Conservation (phyloP, 108 stramenopile genomes). For the Skeletonema grethae region DNA sequence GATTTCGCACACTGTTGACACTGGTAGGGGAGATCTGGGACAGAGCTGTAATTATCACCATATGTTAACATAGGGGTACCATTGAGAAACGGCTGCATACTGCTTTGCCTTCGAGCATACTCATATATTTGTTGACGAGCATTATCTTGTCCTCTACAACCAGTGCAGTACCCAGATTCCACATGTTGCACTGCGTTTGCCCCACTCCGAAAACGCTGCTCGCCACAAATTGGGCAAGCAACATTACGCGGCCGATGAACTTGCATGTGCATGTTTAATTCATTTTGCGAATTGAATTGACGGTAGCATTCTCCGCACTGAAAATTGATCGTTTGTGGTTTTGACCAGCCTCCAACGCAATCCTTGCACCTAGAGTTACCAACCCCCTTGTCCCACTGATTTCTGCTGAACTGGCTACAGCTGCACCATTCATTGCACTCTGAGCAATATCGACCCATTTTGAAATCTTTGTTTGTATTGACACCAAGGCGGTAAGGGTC, state of each 20-base stretch:
- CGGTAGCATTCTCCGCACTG: conserved; percentile 55
- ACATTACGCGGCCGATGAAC: conserved; percentile 72
- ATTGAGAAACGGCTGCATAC: conserved; percentile 54
- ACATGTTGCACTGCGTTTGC: conserved; percentile 81
- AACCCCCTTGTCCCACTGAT: conserved; percentile 68
- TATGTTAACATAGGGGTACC: conserved; percentile 52
- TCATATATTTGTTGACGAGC: conserved; percentile 68
- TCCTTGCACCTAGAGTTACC: conserved; percentile 58
- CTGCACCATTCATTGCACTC: conserved; percentile 42
- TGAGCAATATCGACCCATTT: conserved; percentile 58
- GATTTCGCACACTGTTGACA: conserved; percentile 54
- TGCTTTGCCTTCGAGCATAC: conserved; percentile 40
- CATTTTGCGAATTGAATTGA: conserved; percentile 51
- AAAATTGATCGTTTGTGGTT: not conserved
- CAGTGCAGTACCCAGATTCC: conserved; percentile 68
- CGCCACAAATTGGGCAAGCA: conserved; percentile 72
- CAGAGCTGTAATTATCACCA: conserved; percentile 24
- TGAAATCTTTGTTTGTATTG: not conserved
- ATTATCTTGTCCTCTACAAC: conserved; percentile 57
- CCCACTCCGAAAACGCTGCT: conserved; percentile 55
- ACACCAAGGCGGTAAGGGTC: not conserved
- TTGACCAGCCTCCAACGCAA: conserved; percentile 36
- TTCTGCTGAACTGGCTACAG: conserved; percentile 47
- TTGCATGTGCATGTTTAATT: conserved; percentile 79
- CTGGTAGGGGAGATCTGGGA: conserved; percentile 69